Base-by-base conservation (phyloP, 495 filamentous ascomycete genomes). In the Aspergillus leporis region DNA sequence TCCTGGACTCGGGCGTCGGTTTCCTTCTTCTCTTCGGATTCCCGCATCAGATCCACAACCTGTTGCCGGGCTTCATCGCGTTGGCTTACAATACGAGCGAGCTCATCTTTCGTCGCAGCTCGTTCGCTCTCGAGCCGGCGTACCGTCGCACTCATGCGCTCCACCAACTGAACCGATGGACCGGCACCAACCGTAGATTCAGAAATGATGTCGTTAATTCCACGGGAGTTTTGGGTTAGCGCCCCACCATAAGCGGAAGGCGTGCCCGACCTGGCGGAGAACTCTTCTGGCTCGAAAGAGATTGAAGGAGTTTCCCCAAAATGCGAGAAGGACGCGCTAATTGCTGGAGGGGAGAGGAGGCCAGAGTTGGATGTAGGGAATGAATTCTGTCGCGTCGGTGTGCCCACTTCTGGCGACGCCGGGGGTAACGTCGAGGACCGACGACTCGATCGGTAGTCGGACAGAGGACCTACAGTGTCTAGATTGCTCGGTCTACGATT, bases 61-160 rank as follows among this genome's bases (percentile, higher is more conserved):
- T 98, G 92, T 48, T 86, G 83, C n/a, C 94, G 83, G 31, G 93
- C 90, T 64, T 96, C 90, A 63, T 99, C 94, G 19, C 95, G 83
- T 72, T 98, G 94, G 43, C 82, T 75, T 10, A 87, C 84, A 16
- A 97, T 83, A 34, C 93, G 81, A 0, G 84, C 78, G 51, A 97
- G 78, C 67, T 98, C 95, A 63, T 98, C 94, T 67, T 88, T 88
- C 22, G 83, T 84, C 5, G 87, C 88, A 18, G 92, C 88, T 64
- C 93, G 93, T 66, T 98, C 95, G 59, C 87, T 90, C 68, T 98
- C 95, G 0, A 98, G 78, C 4, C 93, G 84, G 28, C 94, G 88
- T 22, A 99, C 91, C 1, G 92, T 89, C 36, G 93, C 90, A 61
- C 87, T 91, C 93, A 99, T 97, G 46, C 95, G 88, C 72, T 98